Base-by-base conservation (phyloP, 1,284 basidiomycete genomes). In the Trichosporon sp. region DNA sequence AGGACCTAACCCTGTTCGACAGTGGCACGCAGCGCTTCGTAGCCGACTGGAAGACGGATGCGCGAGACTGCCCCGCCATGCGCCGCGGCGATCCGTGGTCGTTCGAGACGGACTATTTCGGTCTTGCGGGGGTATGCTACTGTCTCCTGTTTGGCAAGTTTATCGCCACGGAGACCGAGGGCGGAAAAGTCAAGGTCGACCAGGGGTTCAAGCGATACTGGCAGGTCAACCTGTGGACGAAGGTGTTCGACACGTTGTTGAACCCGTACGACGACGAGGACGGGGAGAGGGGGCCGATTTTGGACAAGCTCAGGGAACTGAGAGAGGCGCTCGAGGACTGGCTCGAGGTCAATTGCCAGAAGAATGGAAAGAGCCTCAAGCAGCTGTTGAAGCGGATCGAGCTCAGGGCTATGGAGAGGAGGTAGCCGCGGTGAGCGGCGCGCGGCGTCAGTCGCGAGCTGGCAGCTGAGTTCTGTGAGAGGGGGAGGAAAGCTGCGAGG, bases 101-200 rank as follows among this genome's bases (percentile, higher is more conserved):
- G 58, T 97, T 87, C 81, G 90, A 99, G 78, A 88, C 93, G 1
- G 96, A 99, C 80, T 99, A 99, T 81, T 93, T 88, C 74, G 96
- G 96, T 16, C 85, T 98, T 19, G 93, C 93, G 0, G 88, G 92
- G 54, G 89, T 99, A 70, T 86, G 93, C 32, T 95, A 94, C 81
- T 96, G 92, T 82, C 87, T 99, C 85, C 85, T 99, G 27, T 98
- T 95, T 75, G 95, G 95, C 25, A 92, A 91, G 80, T 96, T 97
- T 81, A 92, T 97, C 76, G 88, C 91, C 71, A 86, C 86, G 3
- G 84, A 77, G 58, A 63, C 63, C 14, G 56, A 66, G 6, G 49
- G 36, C 11, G 25, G 74, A 78, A 36, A 71, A 73, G 85, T 87
- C 81, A 89, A 86, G 82, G 85, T 95, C 57, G 83, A 86, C 23